phyloP scores from a whole-genome alignment of 164 flowering plant species.

The Brasenia schreberi region DNA sequence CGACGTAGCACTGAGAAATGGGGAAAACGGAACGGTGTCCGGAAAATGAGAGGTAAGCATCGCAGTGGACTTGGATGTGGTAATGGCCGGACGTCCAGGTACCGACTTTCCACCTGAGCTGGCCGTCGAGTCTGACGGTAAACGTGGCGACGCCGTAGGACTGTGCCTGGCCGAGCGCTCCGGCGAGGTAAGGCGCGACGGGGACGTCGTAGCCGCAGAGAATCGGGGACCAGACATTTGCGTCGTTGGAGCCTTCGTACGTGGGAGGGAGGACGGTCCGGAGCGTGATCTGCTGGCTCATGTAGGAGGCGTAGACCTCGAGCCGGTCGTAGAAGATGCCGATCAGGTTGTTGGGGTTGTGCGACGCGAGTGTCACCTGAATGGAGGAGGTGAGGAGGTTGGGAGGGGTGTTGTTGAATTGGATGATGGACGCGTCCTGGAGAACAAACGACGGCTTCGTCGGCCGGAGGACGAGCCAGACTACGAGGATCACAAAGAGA shows the following conservation, averaged over 20 bases:
- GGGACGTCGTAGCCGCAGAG: conserved; percentile 42
- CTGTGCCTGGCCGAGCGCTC: conserved; percentile 27
- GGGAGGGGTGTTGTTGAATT: conserved; percentile 48
- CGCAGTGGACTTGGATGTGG: conserved; percentile 42
- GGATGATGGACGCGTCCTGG: conserved; percentile 68
- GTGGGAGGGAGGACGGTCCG: conserved; percentile 30
- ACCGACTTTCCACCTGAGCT: conserved; percentile 59
- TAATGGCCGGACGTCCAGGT: conserved; percentile 40
- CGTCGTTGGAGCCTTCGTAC: conserved; percentile 65
- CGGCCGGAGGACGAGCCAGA: conserved; percentile 25
- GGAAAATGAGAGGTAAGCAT: background rate
- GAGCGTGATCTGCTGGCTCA: conserved; percentile 56
- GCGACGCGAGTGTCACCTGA: conserved; percentile 46
- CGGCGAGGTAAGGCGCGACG: conserved; percentile 49
- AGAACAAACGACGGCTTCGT: conserved; percentile 42
- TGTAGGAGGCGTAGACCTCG: conserved; percentile 51
- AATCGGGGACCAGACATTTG: conserved; percentile 59
- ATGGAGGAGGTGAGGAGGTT: conserved; percentile 41
- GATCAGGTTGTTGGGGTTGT: conserved; percentile 54
- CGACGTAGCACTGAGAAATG: background rate
- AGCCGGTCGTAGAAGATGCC: conserved; percentile 67
- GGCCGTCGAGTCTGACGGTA: conserved; percentile 40
- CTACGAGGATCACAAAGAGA: conserved; percentile 15
- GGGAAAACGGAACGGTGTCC: background rate
- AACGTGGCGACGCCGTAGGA: conserved; percentile 19